Evolutionary conservation across 352 stramenopile genomes (phyloP), one percentile per base, ranked within the genome.

Genomic region (Phytophthora brassicae): DNA sequence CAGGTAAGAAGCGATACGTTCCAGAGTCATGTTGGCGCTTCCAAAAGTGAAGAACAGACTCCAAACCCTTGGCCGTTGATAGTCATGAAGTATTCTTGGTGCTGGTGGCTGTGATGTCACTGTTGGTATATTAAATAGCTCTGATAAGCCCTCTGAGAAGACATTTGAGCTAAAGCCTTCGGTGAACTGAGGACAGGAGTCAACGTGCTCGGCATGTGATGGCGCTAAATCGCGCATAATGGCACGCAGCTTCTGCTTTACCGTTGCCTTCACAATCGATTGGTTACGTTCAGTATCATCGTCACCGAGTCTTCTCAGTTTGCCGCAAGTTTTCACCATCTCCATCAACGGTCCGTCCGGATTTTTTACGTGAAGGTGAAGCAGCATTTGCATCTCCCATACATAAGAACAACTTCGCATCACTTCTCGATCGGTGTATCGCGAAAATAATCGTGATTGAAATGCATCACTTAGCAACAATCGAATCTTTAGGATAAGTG

Each of bases 361-460:
- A 17, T 24, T 50, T 19, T 46, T 47, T 16, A 16, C 1, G 9
- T 52, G n/a, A 0, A 28, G 52, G 22, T 60, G 52, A 20, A 44
- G 41, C 20, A 60, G 13, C 41, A 60, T 24, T 44, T 60, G 53
- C 28, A 53, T 53, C 14, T 60, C 42, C 29, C 28, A 60, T 0
- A 53, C 42, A 16, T 39, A 53, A 2, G 42, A 46, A 8, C 52
- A 60, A 22, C 28, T 46, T 6, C 13, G 14, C 53, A 60, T 53
- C 20, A 46, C 42, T 23, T 60, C 53, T 12, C 53, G 42, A 22
- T 53, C 23, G 26, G 53, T 60, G 53, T 60, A 53, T 7, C 53
- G 42, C 14, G 22, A 53, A 39, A 60, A 60, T n/a, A 24, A 52
- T 0, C 20, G 19, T n/a, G 29, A 41, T 14, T 60, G 28, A 38